Conservation (phyloP, 257 asterid species). For the Fraxinus cuspidata region DNA sequence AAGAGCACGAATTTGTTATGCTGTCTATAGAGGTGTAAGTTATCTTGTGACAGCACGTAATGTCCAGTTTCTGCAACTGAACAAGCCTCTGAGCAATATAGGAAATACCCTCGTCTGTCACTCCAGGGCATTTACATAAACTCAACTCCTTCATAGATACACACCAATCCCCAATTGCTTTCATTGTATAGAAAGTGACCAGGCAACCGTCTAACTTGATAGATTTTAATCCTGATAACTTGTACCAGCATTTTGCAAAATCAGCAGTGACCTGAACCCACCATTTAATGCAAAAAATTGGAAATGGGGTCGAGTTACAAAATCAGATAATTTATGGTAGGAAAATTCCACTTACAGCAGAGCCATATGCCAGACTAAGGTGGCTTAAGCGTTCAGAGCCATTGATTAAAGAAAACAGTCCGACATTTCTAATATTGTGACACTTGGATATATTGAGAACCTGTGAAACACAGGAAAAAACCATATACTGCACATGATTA, state of each 20-base stretch:
- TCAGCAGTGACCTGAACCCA: slow-evolving; percentile 31
- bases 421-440: slow-evolving; percentile 32
- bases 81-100: slow-evolving; percentile 21
- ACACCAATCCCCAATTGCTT: slow-evolving; percentile 31
- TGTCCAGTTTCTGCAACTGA: slow-evolving; percentile 32
- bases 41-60: slow-evolving; percentile 39
- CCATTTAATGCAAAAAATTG: background rate
- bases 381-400: slow-evolving; percentile 26
- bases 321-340: no score
- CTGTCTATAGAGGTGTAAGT: slow-evolving; percentile 29
- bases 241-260: slow-evolving; percentile 30
- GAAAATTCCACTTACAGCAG: slow-evolving; percentile 21
- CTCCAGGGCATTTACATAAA: slow-evolving; percentile 40
- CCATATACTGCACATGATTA: background rate
- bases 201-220: slow-evolving; percentile 39
- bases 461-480: slow-evolving; percentile 18
- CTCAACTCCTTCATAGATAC: slow-evolving; percentile 33
- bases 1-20: slow-evolving; percentile 30
- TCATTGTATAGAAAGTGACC: slow-evolving; percentile 29
- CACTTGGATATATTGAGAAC: slow-evolving; percentile 34
- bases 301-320: no score
- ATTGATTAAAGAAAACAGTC: slow-evolving; percentile 29
- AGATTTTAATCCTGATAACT: slow-evolving; percentile 23
- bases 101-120: slow-evolving; percentile 40
- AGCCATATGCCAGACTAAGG: slow-evolving; percentile 32